Base-by-base conservation (phyloP, 495 filamentous ascomycete species). In the Aspergillus affinis region DNA sequence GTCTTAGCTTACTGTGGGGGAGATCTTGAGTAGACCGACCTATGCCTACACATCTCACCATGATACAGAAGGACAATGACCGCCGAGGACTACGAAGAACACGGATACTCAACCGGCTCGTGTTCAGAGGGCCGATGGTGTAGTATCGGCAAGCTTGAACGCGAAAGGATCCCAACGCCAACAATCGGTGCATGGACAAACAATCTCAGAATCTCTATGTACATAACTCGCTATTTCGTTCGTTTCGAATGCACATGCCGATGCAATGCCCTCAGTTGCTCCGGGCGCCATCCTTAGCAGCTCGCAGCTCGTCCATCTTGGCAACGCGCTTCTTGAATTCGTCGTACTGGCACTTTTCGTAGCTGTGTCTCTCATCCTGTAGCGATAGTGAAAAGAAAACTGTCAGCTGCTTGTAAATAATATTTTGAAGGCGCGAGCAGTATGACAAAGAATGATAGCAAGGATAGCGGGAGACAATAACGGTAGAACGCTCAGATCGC, bases 281-380 rank as follows among this genome's bases (percentile, higher is more conserved):
- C 74, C 94, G 84, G 65, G 84, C 88, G 36, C 90, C 91, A 30
- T 81, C 88, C 84, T 96, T 98, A 41, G 88, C 86, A 51, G 83
- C 92, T 65, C 92, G 84, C 59, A 98, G 78, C 81, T 98, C 94
- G 67, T 97, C 86, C 95, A 98, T 98, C 86, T 95, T 97, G 59
- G 90, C 90, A 58, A 98, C 94, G 32, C 94, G 88, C 83, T 92
- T 92, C 87, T 96, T 96, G 83, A 98, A 98, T 72, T 97, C 94
- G 46, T 88, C 88, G 79, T 98, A 98, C 69, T 98, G 94, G 86
- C 94, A 98, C 74, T 97, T 98, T 71, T 98, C 94, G 80, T 98
- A 98, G 68, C 84, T 87, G 76, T 98, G 94, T 81, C 94, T 82
- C 82, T 98, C 94, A 70, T 90, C 84, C 94, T 97, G 66, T 55